Conservation (phyloP, 257 asterid species). For the Forsythia suspensa region DNA sequence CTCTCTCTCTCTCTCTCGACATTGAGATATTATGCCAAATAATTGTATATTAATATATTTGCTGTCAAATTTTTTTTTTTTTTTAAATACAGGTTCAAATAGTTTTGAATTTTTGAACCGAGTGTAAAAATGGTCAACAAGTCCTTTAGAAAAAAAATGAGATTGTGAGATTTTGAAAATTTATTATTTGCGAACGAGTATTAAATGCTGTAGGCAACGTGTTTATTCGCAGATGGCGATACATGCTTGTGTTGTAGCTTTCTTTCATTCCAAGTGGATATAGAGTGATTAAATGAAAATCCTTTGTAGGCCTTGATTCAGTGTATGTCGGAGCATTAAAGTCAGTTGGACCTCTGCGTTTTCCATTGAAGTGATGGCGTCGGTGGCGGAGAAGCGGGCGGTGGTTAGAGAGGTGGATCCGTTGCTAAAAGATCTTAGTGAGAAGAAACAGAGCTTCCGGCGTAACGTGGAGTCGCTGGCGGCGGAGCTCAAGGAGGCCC, state of each 20-base stretch:
- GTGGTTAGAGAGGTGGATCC: conserved; percentile 65
- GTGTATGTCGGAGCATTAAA: background rate
- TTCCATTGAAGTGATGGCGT: conserved; percentile 23
- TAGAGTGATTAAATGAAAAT: background rate
- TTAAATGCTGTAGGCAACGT: conserved; percentile 44
- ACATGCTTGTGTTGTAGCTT: conserved; percentile 23
- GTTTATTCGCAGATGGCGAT: conserved; percentile 46
- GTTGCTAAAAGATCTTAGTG: conserved; percentile 74
- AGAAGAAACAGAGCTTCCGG: conserved; percentile 82
- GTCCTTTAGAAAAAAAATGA: background rate
- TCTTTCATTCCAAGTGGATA: conserved; percentile 31
- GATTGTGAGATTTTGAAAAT: background rate
- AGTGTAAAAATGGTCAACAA: background rate
- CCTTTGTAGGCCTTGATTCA: background rate
- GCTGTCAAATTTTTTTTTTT: background rate
- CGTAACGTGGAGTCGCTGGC: conserved; percentile 83
- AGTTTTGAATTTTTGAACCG: background rate
- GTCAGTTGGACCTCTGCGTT: background rate
- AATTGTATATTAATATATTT: background rate
- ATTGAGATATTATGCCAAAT: background rate
- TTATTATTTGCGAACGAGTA: background rate
- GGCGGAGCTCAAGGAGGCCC: conserved; percentile 82
- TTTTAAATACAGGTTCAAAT: background rate
- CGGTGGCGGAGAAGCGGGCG: conserved; percentile 36
- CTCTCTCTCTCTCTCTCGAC: too few species aligned